Evolutionary conservation across 2,329 filamentous ascomycete genomes (phyloP).

Genomic region (Harringtonia lauricola): DNA sequence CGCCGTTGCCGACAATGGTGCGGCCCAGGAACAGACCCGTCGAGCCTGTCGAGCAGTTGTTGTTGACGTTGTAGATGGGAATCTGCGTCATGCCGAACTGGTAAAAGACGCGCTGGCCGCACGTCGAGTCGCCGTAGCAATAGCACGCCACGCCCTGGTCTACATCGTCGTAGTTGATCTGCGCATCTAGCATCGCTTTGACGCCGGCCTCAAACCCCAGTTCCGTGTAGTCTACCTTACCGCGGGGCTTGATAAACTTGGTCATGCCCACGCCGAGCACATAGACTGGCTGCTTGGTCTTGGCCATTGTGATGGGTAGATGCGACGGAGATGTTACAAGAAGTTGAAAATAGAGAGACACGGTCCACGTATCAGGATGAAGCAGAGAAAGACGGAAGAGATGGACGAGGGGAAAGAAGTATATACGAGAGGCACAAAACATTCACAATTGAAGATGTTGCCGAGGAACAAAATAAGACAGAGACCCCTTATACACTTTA

Average conservation of each 20-base stretch:
- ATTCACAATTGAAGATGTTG: background rate
- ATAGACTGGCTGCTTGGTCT: conserved; percentile 52
- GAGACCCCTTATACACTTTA: background rate
- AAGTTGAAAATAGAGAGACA: too few species aligned
- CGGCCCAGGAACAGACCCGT: conserved; percentile 80
- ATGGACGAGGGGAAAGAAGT: background rate
- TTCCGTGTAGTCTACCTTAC: conserved; percentile 90
- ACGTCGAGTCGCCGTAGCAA: conserved; percentile 92
- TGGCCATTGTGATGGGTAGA: conserved; percentile 27
- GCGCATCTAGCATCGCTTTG: conserved; percentile 75
- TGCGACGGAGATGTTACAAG: background rate
- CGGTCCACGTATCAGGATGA: too few species aligned
- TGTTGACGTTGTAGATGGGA: conserved; percentile 96
- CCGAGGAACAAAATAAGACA: background rate
- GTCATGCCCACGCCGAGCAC: conserved; percentile 97
- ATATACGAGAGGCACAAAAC: too few species aligned
- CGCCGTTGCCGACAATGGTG: conserved; percentile 67
- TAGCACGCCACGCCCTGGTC: conserved; percentile 95
- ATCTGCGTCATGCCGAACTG: conserved; percentile 97
- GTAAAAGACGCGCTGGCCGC: conserved; percentile 94
- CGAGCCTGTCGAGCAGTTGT: conserved; percentile 95
- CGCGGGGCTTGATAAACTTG: conserved; percentile 95
- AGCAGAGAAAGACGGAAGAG: background rate
- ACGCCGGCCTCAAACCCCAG: conserved; percentile 86
- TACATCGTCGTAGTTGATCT: conserved; percentile 94